Evolutionary conservation across 179 eudicot genomes (phyloP), one percentile per base, ranked within the genome.

Genomic region (Heliamphora pulchella): DNA sequence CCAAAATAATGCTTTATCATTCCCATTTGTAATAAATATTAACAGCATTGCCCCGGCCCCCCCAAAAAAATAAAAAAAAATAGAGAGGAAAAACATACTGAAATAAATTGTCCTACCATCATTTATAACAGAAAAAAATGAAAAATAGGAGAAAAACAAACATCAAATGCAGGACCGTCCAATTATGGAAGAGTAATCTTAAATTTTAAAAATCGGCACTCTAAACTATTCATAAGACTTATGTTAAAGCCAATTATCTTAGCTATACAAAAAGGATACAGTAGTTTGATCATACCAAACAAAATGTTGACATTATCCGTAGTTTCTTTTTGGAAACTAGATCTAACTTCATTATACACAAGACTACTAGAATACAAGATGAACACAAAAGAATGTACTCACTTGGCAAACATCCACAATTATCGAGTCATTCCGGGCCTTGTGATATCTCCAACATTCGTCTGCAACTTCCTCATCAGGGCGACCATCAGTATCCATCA

Each of bases 321-420:
- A 55, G 62, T 39, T 55, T n/a, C n/a, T 18, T 74, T n/a, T 75
- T 48, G 14, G 20, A 58, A 75, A 10, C 50, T 75, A 15, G 48
- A 31, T 13, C 47, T 3, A 20, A 44, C 47, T 44, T 10, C 69
- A 18, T 59, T 64, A 43, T 46, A 76, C 14, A 64, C 20, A 76
- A 14, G 31, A 54, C 8, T 61, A 59, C 6, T 39, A 57, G 41
- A 41, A 59, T 18, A 43, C 15, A 31, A 11, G 44, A 62, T 43
- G 39, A 76, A 44, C 39, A 75, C 10, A 72, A 41, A 78, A 61
- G 9, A 57, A 84, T 62, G 48, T 15, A 80, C 87, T 69, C 62
- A 96, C 99, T 92, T 96, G 99, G 82, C 96, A 94, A 67, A 81
- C 88, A 87, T 96, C 99, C 15, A 96, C 99, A 71, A 96, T 92